Conservation (phyloP, 169 alveolate genomes). For the Plasmodium chabaudi region DNA sequence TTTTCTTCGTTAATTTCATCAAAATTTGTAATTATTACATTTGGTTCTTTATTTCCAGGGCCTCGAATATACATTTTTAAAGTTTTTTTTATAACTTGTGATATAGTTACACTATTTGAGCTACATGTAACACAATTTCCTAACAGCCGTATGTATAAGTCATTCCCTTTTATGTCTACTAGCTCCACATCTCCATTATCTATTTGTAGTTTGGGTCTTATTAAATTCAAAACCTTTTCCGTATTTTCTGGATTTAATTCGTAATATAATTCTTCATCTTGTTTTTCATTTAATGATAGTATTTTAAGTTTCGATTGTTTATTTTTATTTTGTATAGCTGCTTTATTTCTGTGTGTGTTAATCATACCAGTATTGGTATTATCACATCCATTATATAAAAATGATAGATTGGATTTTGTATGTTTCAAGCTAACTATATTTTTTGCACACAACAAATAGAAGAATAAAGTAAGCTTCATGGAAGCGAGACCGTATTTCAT, state of each 20-base stretch:
- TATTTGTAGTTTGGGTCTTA: slow-evolving; percentile 82
- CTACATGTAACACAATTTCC: slow-evolving; percentile 86
- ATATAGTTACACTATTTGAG: slow-evolving; percentile 80
- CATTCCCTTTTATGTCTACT: slow-evolving; percentile 79
- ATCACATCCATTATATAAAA: slow-evolving; percentile 21
- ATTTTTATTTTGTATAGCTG: slow-evolving; percentile 29
- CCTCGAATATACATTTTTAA: slow-evolving; percentile 78
- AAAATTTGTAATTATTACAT: slow-evolving; percentile 74
- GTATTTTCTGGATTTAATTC: slow-evolving; percentile 79
- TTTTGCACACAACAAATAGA: slow-evolving; percentile 33
- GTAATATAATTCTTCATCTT: slow-evolving; percentile 61
- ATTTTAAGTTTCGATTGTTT: slow-evolving; percentile 17
- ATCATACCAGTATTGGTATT: slow-evolving; percentile 8
- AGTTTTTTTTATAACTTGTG: slow-evolving; percentile 82
- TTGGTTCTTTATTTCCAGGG: slow-evolving; percentile 78
- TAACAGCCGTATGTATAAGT: slow-evolving; percentile 65
- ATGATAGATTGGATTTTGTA: slow-evolving; percentile 14
- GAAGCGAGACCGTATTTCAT: slow-evolving; percentile 12
- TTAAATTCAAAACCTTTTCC: slow-evolving; percentile 83
- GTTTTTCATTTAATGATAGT: slow-evolving; percentile 6
- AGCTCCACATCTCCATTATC: slow-evolving; percentile 85
- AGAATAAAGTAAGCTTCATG: slow-evolving; percentile 1
- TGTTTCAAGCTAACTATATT: slow-evolving; percentile 21
- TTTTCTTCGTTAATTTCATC: slow-evolving; percentile 80
- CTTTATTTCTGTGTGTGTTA: slow-evolving; percentile 28